Base-by-base conservation (phyloP, 768 basidiomycete species). In the Favolaschia claudopus region DNA sequence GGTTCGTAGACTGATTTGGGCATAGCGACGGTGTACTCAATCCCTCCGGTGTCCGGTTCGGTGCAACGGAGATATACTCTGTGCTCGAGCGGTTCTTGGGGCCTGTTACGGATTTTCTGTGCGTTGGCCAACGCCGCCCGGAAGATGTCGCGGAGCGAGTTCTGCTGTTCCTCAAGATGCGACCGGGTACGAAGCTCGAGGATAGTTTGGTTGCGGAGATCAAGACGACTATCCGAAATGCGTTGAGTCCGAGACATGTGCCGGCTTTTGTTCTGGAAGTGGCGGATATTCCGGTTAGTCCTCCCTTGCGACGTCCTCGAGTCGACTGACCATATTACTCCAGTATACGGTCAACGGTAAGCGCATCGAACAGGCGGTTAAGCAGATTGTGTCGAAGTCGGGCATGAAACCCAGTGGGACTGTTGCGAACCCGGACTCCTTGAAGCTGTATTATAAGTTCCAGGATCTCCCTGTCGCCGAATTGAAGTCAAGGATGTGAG, bases 1-100 rank as follows among this genome's bases (percentile, higher is more conserved):
- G 13, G 10, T 28, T 20, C 17, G 17, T 14, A 20, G 19, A 25
- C 14, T 45, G n/a, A 17, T 39, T 22, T 64, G 52, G 32, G 10
- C 27, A 14, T 39, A 74, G 79, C 39, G 79, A 82, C 32, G 79
- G 77, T 17, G 81, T 80, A n/a, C 67, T 82, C 20, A 86, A 87
- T 58, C 85, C 85, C 5, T 81, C 79, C 6, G 86, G 85, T 7
- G 82, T 86, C 38, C 76, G 86, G 7, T 86, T 86, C 63, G 85
- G 85, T 36, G 82, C 83, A 1, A 80, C 77, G 1, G 85, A 86
- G 67, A 82, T 86, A 9, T 87, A 87, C 56, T 72, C 77, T 24
- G 79, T 84, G 5, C 65, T 86, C 29, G 74, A 80, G 19, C 69
- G 70, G 15, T 77, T 84, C 33, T 65, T 67, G 0, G 65, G 68